Conservation (phyloP, 441 rosid genomes). For the Raphanus hybrid region DNA sequence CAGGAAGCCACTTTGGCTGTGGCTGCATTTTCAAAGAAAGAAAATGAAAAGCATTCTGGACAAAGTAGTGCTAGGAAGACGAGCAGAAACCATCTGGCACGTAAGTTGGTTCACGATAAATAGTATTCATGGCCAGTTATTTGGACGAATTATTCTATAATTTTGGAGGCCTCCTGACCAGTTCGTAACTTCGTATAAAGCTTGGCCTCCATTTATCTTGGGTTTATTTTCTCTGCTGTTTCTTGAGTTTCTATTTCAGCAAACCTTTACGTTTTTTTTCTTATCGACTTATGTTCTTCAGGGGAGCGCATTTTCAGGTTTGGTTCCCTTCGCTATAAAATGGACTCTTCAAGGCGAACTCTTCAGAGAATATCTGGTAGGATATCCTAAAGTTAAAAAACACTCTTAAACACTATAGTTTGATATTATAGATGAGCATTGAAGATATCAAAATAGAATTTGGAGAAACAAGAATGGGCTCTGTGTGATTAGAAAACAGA, state of each 20-base stretch:
- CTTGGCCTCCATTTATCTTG: conserved; percentile 31
- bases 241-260: conserved; percentile 30
- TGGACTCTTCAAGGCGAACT: conserved; percentile 93
- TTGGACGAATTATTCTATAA: conserved; percentile 18
- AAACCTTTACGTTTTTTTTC: conserved; percentile 15
- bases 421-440: conserved; percentile 15
- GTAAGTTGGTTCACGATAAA: conserved; percentile 50
- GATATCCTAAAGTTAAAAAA: conserved; percentile 28
- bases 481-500: not conserved
- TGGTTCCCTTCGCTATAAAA: conserved; percentile 85
- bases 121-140: conserved; percentile 39
- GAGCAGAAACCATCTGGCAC: conserved; percentile 52
- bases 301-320: conserved; percentile 86
- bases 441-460: conserved; percentile 3
- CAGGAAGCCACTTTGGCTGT: conserved; percentile 96
- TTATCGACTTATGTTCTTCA: conserved; percentile 42
- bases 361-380: conserved; percentile 92
- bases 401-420: conserved; percentile 18
- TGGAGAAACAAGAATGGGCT: not conserved
- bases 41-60: conserved; percentile 58
- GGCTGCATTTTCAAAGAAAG: conserved; percentile 80
- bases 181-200: conserved; percentile 42
- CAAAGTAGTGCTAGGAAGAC: conserved; percentile 46
- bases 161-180: conserved; percentile 27
- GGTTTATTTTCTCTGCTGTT: conserved; percentile 18